phyloP scores from a whole-genome alignment of 768 basidiomycete species.

The Lentinula guzmanii region DNA sequence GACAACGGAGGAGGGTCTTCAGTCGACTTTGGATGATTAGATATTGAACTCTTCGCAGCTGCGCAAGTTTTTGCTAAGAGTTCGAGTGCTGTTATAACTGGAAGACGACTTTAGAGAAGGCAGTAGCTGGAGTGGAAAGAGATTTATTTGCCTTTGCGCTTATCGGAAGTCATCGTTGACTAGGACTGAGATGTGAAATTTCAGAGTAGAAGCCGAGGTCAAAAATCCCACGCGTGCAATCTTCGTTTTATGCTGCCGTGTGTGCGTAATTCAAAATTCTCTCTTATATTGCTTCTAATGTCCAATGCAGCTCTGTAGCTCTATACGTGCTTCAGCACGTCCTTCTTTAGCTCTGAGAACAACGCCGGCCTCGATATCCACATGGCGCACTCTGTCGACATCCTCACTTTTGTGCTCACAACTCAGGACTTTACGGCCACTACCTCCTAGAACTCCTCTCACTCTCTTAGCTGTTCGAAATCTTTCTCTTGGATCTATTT shows the following conservation, averaged over 20 bases:
- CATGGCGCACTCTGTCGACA: conserved; percentile 3
- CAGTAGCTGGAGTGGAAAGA: background rate
- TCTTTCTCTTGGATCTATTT: conserved; percentile 39
- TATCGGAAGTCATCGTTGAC: conserved; percentile 15
- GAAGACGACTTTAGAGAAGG: background rate
- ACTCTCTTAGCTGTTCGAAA: conserved; percentile 12
- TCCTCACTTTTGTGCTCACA: background rate
- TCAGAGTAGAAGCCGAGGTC: background rate
- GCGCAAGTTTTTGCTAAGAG: conserved; percentile 31
- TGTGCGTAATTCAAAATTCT: background rate
- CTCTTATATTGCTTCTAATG: background rate
- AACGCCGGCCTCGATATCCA: background rate
- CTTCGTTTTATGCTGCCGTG: background rate
- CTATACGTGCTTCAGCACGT: conserved; percentile 26
- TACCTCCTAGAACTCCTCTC: conserved; percentile 11
- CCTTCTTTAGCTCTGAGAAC: background rate
- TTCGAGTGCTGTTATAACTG: conserved; percentile 27
- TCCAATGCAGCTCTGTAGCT: conserved; percentile 22
- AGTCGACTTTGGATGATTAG: conserved; percentile 6
- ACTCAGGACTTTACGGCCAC: background rate
- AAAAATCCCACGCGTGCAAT: conserved; percentile 1
- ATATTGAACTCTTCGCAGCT: conserved; percentile 25
- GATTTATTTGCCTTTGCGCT: conserved; percentile 28
- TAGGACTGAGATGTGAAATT: background rate
- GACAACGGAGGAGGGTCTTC: conserved; percentile 22